Evolutionary conservation across 208 protist genomes (phyloP).

Genomic region (Entamoeba dispar): DNA sequence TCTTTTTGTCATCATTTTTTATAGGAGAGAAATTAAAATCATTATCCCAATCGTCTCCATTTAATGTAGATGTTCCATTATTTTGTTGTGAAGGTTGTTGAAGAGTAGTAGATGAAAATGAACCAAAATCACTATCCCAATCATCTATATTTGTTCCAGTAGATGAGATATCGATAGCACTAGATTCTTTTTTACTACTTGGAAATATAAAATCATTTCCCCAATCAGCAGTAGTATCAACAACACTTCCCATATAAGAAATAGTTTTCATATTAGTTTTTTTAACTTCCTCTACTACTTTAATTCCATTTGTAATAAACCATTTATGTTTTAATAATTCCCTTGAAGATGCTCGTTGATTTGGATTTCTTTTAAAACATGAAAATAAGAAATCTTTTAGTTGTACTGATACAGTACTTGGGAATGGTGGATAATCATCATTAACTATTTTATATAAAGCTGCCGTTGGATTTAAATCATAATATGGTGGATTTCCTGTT

Average conservation of each 20-base stretch:
- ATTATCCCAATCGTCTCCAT: too few relatives aligned
- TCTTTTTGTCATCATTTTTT: too few relatives aligned
- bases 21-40: too few relatives aligned
- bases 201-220: too few relatives aligned
- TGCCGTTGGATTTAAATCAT: background rate
- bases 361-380: conserved; percentile 17
- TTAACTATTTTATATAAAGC: background rate
- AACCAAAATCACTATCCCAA: background rate
- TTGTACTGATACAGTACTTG: background rate
- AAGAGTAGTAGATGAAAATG: background rate
- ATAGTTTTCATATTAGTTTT: too few relatives aligned
- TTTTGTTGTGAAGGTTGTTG: background rate
- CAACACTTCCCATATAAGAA: too few relatives aligned
- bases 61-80: background rate
- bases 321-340: conserved; percentile 7
- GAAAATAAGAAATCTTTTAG: conserved; percentile 6
- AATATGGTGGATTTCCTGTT: conserved; percentile 11
- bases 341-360: background rate
- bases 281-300: background rate
- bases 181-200: too few relatives aligned
- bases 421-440: conserved; percentile 8
- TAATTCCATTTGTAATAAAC: background rate
- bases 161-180: too few relatives aligned
- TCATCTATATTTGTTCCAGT: too few relatives aligned
- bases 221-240: too few relatives aligned